Conservation (phyloP, 1,284 basidiomycete genomes). For the Tilletia caries region DNA sequence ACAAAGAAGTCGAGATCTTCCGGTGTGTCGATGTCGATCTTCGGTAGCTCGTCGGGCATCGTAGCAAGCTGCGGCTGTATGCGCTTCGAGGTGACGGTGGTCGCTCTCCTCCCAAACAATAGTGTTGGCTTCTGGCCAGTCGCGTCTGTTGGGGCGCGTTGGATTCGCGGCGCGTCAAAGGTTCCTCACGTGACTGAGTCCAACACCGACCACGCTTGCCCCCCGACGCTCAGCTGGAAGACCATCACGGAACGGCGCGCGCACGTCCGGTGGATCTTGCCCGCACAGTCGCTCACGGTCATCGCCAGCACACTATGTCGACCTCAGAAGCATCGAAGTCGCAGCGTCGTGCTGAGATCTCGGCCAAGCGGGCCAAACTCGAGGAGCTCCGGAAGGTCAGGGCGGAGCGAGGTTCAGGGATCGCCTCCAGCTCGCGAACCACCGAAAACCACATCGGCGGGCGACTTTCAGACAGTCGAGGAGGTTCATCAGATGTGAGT, state of each 20-base stretch:
- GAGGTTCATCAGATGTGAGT: constrained; percentile 19
- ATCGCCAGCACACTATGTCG: neutral
- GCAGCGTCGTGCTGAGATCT: constrained; percentile 72
- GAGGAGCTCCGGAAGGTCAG: constrained; percentile 74
- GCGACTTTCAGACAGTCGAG: neutral
- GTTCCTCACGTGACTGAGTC: neutral
- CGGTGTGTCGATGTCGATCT: constrained; percentile 13
- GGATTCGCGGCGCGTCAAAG: neutral
- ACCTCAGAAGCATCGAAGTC: constrained; percentile 32
- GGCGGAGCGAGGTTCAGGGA: constrained; percentile 62
- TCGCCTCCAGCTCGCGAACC: constrained; percentile 33
- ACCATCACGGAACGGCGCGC: too few relatives aligned
- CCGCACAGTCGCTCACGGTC: too few relatives aligned
- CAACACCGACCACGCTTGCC: too few relatives aligned
- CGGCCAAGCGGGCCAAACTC: constrained; percentile 83
- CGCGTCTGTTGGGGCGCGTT: neutral
- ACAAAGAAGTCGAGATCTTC: constrained; percentile 17
- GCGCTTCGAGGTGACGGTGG: neutral
- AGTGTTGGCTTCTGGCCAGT: neutral
- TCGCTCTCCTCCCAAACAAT: too few relatives aligned
- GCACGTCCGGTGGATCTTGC: too few relatives aligned
- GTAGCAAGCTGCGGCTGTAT: neutral
- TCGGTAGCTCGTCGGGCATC: constrained; percentile 19
- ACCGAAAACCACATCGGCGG: constrained; percentile 25
- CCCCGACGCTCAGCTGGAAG: too few relatives aligned